A percentile compares a stretch with the other conserved stretches of the same genome.
Evolutionary conservation across 306 rosid species (phyloP).

Genomic region (Erythrophleum fordii): DNA sequence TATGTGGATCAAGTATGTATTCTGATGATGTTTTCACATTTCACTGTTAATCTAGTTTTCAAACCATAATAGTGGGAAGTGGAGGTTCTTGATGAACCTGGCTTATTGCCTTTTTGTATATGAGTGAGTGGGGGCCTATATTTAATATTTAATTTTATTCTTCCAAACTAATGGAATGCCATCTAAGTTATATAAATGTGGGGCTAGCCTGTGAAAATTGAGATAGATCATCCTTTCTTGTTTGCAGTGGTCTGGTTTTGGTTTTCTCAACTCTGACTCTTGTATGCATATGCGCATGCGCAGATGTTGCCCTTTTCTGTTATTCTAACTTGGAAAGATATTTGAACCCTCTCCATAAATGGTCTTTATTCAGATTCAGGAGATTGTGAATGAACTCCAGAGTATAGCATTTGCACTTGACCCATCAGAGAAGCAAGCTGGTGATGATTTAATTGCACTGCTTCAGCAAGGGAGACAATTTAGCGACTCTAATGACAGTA

Average conservation of each 20-base stretch:
- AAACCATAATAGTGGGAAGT: not conserved
- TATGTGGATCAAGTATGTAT: not conserved
- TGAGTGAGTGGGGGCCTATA: not conserved
- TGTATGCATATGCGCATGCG: constrained; percentile 5
- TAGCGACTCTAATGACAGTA: constrained; percentile 55
- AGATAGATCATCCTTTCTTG: not conserved
- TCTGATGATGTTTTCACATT: not conserved
- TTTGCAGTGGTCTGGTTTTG: constrained; percentile 7
- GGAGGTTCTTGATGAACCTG: constrained; percentile 2
- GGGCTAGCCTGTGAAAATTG: too few relatives aligned
- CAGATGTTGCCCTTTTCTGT: not conserved
- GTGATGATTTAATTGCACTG: constrained; percentile 67
- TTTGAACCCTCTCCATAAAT: constrained; percentile 23
- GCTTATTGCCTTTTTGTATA: constrained; percentile 5
- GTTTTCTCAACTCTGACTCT: not conserved
- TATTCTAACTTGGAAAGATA: constrained; percentile 9
- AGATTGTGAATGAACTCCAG: constrained; percentile 64
- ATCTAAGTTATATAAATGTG: not conserved
- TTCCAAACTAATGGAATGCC: constrained; percentile 2
- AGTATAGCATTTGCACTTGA: constrained; percentile 59
- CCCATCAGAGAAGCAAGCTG: constrained; percentile 78
- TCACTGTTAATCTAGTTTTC: not conserved
- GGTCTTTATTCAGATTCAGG: constrained; percentile 58
- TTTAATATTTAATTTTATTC: not conserved
- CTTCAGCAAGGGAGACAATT: constrained; percentile 81